Conservation (phyloP, 2,329 filamentous ascomycete species). For the Purpureocillium takamizusanense region DNA sequence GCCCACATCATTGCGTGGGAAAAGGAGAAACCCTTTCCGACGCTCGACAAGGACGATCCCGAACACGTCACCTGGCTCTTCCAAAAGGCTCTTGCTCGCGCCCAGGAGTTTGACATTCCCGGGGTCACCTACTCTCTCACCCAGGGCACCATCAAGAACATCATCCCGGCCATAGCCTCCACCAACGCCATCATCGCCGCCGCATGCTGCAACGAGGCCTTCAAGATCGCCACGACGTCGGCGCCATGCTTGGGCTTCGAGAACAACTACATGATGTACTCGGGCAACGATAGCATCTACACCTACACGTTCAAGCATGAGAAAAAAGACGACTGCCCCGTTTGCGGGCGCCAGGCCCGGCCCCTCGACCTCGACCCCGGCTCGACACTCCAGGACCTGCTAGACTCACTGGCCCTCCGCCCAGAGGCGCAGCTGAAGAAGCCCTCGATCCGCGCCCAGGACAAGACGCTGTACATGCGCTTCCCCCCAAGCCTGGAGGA, state of each 20-base stretch:
- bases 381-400: slow-evolving; percentile 70
- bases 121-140: slow-evolving; percentile 94
- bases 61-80: slow-evolving; percentile 98
- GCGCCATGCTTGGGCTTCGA: slow-evolving; percentile 72
- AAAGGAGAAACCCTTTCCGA: slow-evolving; percentile 69
- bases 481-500: slow-evolving; percentile 73
- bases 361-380: slow-evolving; percentile 63
- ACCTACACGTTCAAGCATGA: slow-evolving; percentile 96
- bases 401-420: slow-evolving; percentile 72
- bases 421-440: slow-evolving; percentile 92
- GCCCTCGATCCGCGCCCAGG: slow-evolving; percentile 70
- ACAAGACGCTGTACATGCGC: slow-evolving; percentile 86
- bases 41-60: slow-evolving; percentile 89
- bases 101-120: slow-evolving; percentile 78
- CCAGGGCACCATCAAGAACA: slow-evolving; percentile 97
- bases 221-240: slow-evolving; percentile 81
- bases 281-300: slow-evolving; percentile 89
- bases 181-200: slow-evolving; percentile 97
- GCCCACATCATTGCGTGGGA: slow-evolving; percentile 98
- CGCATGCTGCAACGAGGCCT: slow-evolving; percentile 90
- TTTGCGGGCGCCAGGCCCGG: slow-evolving; percentile 78
- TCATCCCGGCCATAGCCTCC: slow-evolving; percentile 95
- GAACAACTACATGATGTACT: slow-evolving; percentile 99
- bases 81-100: slow-evolving; percentile 70
- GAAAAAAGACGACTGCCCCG: slow-evolving; percentile 88